Percentiles rank a stretch among this genome's conserved stretches.
These are phyloP conservation scores for Arthrobotrys megalospora DNA, from an alignment of 2,329 filamentous ascomycete genomes.

Conservation along the genomic window DNA sequence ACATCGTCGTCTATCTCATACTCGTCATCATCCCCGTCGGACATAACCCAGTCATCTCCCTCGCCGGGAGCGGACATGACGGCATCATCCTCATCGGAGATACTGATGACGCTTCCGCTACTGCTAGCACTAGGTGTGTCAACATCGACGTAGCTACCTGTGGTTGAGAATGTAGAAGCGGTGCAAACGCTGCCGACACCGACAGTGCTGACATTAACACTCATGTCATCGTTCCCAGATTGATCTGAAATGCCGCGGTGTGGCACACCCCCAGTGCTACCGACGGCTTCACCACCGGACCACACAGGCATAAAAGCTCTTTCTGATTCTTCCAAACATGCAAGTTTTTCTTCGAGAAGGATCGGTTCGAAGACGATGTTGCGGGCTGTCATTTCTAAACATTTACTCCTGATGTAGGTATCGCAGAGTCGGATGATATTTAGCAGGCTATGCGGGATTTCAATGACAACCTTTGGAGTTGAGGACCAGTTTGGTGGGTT, in stretches of 20 bases:
- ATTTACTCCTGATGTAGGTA: conserved; percentile 50
- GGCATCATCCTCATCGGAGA: conserved; percentile 16
- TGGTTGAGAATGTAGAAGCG: conserved; percentile 29
- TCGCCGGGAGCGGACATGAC: conserved; percentile 27
- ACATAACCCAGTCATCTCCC: conserved; percentile 44
- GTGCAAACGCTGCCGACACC: conserved; percentile 48
- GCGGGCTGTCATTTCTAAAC: conserved; percentile 46
- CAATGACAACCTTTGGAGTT: not conserved
- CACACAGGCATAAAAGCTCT: conserved; percentile 54
- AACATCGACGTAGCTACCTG: conserved; percentile 32
- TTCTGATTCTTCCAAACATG: conserved; percentile 57
- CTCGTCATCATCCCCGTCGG: conserved; percentile 45
- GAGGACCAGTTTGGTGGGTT: not conserved
- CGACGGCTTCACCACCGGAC: conserved; percentile 47
- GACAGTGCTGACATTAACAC: conserved; percentile 47
- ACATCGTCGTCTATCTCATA: conserved; percentile 50
- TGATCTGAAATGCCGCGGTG: conserved; percentile 40
- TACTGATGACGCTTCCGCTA: conserved; percentile 42
- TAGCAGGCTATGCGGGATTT: conserved; percentile 30
- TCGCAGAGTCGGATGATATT: conserved; percentile 47
- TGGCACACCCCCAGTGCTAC: conserved; percentile 3
- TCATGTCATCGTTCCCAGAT: conserved; percentile 42
- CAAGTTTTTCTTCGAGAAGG: conserved; percentile 46
- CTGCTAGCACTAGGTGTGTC: conserved; percentile 31
- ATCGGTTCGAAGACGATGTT: conserved; percentile 59